These are phyloP conservation scores for Euphrasia arctica DNA, from an alignment of 305 asterid species.

Conservation along the genomic window DNA sequence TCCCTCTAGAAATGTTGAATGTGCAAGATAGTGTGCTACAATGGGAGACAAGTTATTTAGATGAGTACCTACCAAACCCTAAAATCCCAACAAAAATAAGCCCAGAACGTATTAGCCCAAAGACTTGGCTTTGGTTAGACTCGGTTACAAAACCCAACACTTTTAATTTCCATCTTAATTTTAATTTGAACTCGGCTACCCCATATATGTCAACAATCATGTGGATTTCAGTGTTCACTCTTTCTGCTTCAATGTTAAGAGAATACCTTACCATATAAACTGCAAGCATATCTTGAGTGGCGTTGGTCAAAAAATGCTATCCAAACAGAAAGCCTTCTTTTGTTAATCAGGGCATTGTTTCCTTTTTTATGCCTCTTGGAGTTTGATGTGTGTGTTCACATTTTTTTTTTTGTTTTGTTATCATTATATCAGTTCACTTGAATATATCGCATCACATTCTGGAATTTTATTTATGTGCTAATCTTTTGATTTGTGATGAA, in stretches of 20 bases:
- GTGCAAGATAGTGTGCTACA: no score
- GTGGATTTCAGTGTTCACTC: not conserved
- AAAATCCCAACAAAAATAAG: no score
- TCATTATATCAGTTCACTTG: no score
- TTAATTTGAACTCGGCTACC: not conserved
- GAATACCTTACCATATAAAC: not conserved
- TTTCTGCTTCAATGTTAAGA: not conserved
- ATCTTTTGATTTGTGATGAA: constrained; percentile 38
- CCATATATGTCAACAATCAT: not conserved
- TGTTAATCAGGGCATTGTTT: constrained; percentile 1
- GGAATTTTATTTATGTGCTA: constrained; percentile 10
- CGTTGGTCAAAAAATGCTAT: constrained; percentile 17
- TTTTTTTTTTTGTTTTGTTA: no score
- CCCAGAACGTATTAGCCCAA: no score
- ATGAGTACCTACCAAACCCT: no score
- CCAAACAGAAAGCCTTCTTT: constrained; percentile 13
- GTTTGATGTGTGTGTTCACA: not conserved
- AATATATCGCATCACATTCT: not conserved
- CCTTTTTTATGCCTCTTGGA: constrained; percentile 10
- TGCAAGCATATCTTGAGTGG: constrained; percentile 8
- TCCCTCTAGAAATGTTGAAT: no score
- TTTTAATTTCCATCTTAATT: not conserved
- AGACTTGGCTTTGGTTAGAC: no score
- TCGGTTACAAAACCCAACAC: no score
- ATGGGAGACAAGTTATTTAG: no score